Percentiles rank a stretch among this genome's conserved stretches.
phyloP scores from a whole-genome alignment of 1,284 basidiomycete genomes.

The Phenoliferia sp. region DNA sequence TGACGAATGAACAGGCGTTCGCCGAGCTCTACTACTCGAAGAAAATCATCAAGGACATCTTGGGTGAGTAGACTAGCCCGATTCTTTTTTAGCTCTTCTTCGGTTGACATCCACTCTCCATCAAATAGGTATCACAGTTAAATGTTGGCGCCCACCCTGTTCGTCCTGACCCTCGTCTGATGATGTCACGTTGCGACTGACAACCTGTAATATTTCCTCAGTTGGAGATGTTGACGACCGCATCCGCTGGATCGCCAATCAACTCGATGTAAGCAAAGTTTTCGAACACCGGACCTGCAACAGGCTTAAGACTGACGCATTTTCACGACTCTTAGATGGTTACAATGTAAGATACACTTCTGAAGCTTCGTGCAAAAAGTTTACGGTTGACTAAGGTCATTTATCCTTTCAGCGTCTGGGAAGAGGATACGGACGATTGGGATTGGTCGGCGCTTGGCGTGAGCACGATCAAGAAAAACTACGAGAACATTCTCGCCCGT shows the following conservation, averaged over 20 bases:
- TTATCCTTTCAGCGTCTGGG: too few relatives aligned
- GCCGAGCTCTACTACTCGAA: constrained; percentile 52
- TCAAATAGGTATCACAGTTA: constrained; percentile 48
- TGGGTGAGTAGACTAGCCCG: too few relatives aligned
- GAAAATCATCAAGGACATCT: constrained; percentile 49
- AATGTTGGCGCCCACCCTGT: constrained; percentile 44
- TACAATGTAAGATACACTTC: too few relatives aligned
- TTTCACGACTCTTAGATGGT: too few relatives aligned
- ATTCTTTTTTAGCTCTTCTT: too few relatives aligned
- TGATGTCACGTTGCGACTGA: neutral
- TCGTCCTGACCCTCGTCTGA: neutral
- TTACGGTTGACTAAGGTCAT: too few relatives aligned
- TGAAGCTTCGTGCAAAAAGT: too few relatives aligned
- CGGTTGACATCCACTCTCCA: too few relatives aligned
- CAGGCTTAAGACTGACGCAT: neutral
- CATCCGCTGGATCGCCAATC: constrained; percentile 49
- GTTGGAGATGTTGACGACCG: constrained; percentile 50
- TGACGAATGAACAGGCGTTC: constrained; percentile 51
- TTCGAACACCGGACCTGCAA: neutral
- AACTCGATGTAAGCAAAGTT: constrained; percentile 45
- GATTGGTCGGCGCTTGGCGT: constrained; percentile 18
- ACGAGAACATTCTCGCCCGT: constrained; percentile 37
- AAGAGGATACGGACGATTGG: constrained; percentile 43
- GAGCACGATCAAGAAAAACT: constrained; percentile 44
- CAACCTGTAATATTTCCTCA: too few relatives aligned